Evolutionary conservation across 768 basidiomycete species (phyloP), one percentile per base, ranked within the genome.

Genomic region (Mycena venus): DNA sequence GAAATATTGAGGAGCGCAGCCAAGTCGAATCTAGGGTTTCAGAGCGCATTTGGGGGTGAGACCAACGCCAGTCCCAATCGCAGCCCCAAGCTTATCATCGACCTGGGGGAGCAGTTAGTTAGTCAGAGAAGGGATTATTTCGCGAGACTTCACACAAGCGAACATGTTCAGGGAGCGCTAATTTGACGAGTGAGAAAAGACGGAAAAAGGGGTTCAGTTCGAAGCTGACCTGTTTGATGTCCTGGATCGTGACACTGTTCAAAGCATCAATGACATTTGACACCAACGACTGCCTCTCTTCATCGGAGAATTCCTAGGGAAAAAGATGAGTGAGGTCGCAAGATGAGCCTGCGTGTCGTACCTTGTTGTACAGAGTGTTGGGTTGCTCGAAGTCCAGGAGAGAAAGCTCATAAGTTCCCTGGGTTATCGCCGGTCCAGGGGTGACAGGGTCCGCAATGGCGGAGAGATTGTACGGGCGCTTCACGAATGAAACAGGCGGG

Each of bases 141-240:
- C 36, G 8, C 11, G 21, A 31, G 2, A 59, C 65, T 61, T 32
- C n/a, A 76, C 75, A 36, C 75, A 76, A n/a, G 72, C 72, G 31
- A 76, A 76, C 75, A 76, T 76, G 36, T 76, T 60, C 58, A 76
- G 15, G 4, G 75, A 76, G 27, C 75, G 75, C 75, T 76, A 49
- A 17, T 27, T 25, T 29, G 25, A 4, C 15, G 10, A 38, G 21
- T 49, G 5, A 62, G 38, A 44, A 36, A 44, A 36, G 5, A 27
- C 40, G 6, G 40, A 51, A 29, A 21, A 32, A 21, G 4, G 44
- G 40, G 4, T 19, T 38, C 10, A 25, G 32, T 27, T 14, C 14
- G 25, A 47, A 44, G 15, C 75, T 32, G 27, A 72, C 75, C 75
- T 76, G 75, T 40, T 76, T 31, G 42, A 76, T 53, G 2, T 49